phyloP scores from a whole-genome alignment of 1,284 basidiomycete species.

The Tetrapyrgos nigripes region DNA sequence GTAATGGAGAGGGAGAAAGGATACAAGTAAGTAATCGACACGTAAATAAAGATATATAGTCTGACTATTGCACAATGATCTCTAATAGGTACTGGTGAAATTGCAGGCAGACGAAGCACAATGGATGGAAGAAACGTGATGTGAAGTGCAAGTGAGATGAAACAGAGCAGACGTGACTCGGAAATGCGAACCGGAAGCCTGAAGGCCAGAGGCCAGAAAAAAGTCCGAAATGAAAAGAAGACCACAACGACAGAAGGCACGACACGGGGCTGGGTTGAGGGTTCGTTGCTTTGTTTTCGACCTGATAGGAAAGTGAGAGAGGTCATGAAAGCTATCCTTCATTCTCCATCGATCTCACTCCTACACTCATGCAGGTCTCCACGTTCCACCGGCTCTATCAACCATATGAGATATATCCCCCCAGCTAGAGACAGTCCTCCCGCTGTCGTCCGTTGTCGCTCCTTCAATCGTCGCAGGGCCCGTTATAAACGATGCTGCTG shows the following conservation, averaged over 20 bases:
- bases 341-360: neutral
- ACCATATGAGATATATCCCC: slow-evolving; percentile 47
- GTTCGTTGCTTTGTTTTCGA: slow-evolving; percentile 1
- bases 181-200: neutral
- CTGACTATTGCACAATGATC: slow-evolving; percentile 13
- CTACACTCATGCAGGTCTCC: slow-evolving; percentile 35
- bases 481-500: slow-evolving; percentile 70
- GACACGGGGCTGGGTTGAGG: slow-evolving; percentile 1
- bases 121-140: neutral
- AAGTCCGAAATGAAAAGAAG: neutral
- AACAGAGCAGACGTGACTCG: neutral
- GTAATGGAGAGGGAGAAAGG: neutral
- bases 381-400: slow-evolving; percentile 38
- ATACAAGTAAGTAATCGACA: neutral
- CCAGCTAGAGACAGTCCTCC: slow-evolving; percentile 42
- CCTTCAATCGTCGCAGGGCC: slow-evolving; percentile 62
- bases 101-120: slow-evolving; percentile 7
- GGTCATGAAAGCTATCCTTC: neutral
- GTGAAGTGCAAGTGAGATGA: neutral
- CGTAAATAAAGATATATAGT: slow-evolving; percentile 15
- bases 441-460: slow-evolving; percentile 48
- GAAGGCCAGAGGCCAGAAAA: neutral
- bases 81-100: slow-evolving; percentile 14
- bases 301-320: slow-evolving; percentile 1
- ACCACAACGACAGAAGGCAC: neutral